A percentile compares a stretch with the other conserved stretches of the same genome.
Conservation (phyloP, 179 eudicot species). For the Beta lomatogona region DNA sequence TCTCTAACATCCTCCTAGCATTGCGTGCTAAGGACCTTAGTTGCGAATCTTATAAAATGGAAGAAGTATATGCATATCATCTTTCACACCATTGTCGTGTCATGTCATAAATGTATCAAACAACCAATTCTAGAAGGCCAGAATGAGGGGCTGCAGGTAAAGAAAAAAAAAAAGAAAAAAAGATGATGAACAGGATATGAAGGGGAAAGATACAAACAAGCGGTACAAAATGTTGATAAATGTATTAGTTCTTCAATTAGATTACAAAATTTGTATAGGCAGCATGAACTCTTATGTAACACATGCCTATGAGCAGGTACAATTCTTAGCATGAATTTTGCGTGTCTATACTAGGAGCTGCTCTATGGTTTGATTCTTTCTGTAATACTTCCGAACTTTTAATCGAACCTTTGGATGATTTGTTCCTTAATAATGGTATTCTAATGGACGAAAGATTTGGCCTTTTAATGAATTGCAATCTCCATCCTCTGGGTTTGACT, state of each 20-base stretch:
- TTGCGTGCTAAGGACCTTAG: too few species aligned
- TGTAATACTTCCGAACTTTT: constrained; percentile 44
- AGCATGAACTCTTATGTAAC: background rate
- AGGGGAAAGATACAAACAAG: background rate
- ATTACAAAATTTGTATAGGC: constrained; percentile 7
- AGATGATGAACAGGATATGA: background rate
- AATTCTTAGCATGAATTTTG: constrained; percentile 19
- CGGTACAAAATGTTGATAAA: background rate
- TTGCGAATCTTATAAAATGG: too few species aligned
- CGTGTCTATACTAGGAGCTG: constrained; percentile 35
- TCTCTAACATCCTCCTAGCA: too few species aligned
- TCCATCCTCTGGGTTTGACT: constrained; percentile 72
- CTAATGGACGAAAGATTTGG: constrained; percentile 47
- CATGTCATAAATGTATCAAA: too few species aligned
- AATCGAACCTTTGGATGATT: constrained; percentile 38
- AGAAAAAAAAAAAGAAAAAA: background rate
- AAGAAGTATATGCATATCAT: background rate
- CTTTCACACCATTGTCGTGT: too few species aligned
- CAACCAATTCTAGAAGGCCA: background rate
- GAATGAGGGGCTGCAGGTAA: background rate
- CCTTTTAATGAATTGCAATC: constrained; percentile 50
- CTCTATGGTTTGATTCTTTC: constrained; percentile 40
- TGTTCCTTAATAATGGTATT: constrained; percentile 50
- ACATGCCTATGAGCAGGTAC: background rate
- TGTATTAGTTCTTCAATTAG: background rate